Percentiles rank a stretch among this genome's conserved stretches.
Conservation (phyloP, 148 eudicot genomes). For the Oxyria digyna region DNA sequence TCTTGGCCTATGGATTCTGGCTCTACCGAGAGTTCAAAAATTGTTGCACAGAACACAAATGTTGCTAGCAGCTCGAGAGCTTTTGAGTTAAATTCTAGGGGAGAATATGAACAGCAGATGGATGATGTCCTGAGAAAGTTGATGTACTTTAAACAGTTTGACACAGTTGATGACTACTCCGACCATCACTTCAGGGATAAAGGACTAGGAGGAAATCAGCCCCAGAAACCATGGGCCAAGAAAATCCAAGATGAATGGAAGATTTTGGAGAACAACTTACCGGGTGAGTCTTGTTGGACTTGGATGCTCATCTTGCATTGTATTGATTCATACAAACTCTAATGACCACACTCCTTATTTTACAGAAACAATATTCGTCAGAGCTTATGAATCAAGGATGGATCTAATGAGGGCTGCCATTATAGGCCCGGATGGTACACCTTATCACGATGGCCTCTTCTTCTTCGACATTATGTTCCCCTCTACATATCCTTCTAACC, state of each 20-base stretch:
- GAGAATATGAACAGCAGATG: conserved; percentile 22
- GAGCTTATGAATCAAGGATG: conserved; percentile 61
- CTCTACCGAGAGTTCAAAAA: conserved; percentile 16
- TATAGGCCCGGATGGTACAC: conserved; percentile 70
- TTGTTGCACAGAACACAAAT: background rate
- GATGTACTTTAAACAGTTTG: conserved; percentile 50
- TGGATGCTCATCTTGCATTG: background rate
- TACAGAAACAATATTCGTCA: conserved; percentile 52
- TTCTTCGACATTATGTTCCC: conserved; percentile 65
- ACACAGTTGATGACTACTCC: conserved; percentile 52
- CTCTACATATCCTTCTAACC: conserved; percentile 42
- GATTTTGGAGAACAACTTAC: conserved; percentile 59
- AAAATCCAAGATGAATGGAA: conserved; percentile 84
- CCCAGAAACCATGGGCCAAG: conserved; percentile 56
- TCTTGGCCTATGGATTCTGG: conserved; percentile 44
- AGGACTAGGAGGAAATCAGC: conserved; percentile 20
- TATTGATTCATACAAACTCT: conserved; percentile 5
- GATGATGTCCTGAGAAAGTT: conserved; percentile 48
- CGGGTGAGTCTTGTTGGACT: conserved; percentile 27
- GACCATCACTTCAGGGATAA: conserved; percentile 38
- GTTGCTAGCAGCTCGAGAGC: conserved; percentile 34
- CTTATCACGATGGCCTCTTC: conserved; percentile 82
- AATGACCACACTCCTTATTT: background rate
- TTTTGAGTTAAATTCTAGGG: conserved; percentile 20
- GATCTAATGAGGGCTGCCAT: conserved; percentile 73